Evolutionary conservation across 805 yeast genomes (phyloP).

Genomic region (Metschnikowia kofuensis): DNA sequence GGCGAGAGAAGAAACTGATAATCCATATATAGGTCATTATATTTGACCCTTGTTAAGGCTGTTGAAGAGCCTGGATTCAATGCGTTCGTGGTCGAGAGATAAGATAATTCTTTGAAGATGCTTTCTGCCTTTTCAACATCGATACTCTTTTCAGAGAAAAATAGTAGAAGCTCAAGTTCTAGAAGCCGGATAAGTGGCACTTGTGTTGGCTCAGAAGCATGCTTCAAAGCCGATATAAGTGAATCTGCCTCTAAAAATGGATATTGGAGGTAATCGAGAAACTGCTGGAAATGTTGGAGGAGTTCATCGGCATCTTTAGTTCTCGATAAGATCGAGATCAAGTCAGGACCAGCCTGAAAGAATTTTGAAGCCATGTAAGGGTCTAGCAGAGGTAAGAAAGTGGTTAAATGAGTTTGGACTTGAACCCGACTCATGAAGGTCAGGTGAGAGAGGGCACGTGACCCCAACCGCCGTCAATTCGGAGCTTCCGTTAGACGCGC

Average conservation of each 20-base stretch:
- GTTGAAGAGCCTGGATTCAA: constrained; percentile 3
- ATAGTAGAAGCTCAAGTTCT: constrained; percentile 12
- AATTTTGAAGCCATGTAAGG: neutral
- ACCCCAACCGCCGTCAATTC: neutral
- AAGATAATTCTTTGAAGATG: constrained; percentile 9
- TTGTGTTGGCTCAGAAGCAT: neutral
- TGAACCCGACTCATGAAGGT: too few species aligned
- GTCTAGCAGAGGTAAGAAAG: neutral
- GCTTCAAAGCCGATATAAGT: neutral
- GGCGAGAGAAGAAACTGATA: constrained; percentile 23
- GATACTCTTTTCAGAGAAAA: constrained; percentile 1
- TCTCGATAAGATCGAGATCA: neutral
- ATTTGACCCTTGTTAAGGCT: constrained; percentile 23
- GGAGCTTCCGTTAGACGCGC: neutral
- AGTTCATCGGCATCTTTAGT: constrained; percentile 6
- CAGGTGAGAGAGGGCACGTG: too few species aligned
- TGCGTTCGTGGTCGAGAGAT: constrained; percentile 11
- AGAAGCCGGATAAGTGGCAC: constrained; percentile 3
- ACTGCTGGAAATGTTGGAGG: constrained; percentile 1
- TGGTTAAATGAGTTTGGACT: neutral
- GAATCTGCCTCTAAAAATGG: constrained; percentile 1
- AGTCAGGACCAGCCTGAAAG: constrained; percentile 5
- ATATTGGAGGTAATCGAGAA: neutral
- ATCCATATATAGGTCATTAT: constrained; percentile 33
- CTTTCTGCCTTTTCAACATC: constrained; percentile 1